A percentile compares a stretch with the other conserved stretches of the same genome.
Evolutionary conservation across 768 basidiomycete species (phyloP).

Genomic region (Zangia roseola): DNA sequence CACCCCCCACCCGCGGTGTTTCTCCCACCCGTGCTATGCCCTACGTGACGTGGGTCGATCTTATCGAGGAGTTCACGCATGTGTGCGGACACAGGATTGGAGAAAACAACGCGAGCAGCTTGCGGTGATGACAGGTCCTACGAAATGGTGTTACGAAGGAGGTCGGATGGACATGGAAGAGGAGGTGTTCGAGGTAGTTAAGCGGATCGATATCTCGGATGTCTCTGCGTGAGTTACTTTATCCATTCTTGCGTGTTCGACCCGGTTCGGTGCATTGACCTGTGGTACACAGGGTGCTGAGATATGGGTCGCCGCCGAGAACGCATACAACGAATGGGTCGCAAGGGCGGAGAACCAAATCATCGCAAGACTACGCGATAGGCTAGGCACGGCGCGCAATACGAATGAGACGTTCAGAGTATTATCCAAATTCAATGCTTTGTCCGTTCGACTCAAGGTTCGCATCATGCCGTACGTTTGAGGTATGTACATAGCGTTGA

Average conservation of each 20-base stretch:
- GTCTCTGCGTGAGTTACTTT: constrained; percentile 94
- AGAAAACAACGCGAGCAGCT: constrained; percentile 97
- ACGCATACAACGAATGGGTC: constrained; percentile 96
- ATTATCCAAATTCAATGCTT: constrained; percentile 96
- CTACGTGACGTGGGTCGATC: constrained; percentile 86
- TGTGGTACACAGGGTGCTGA: constrained; percentile 79
- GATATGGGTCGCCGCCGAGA: constrained; percentile 97
- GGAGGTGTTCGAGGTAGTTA: constrained; percentile 97
- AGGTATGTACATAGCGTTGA: not conserved
- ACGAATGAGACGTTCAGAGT: constrained; percentile 99
- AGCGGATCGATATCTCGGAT: constrained; percentile 94
- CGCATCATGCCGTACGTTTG: constrained; percentile 12
- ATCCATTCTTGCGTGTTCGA: constrained; percentile 38
- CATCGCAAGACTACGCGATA: constrained; percentile 85
- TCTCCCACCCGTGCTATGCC: no score
- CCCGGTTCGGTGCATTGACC: not conserved
- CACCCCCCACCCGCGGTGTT: no score
- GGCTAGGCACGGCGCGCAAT: constrained; percentile 92
- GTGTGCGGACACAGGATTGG: constrained; percentile 83
- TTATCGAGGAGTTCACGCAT: constrained; percentile 89
- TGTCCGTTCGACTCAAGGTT: constrained; percentile 95
- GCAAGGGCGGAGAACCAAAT: constrained; percentile 98
- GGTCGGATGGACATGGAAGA: constrained; percentile 97
- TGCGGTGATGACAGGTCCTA: constrained; percentile 95
- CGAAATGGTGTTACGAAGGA: constrained; percentile 80